These are phyloP conservation scores for Phaffia tasmanica DNA, from an alignment of 768 basidiomycete species.

Conservation along the genomic window DNA sequence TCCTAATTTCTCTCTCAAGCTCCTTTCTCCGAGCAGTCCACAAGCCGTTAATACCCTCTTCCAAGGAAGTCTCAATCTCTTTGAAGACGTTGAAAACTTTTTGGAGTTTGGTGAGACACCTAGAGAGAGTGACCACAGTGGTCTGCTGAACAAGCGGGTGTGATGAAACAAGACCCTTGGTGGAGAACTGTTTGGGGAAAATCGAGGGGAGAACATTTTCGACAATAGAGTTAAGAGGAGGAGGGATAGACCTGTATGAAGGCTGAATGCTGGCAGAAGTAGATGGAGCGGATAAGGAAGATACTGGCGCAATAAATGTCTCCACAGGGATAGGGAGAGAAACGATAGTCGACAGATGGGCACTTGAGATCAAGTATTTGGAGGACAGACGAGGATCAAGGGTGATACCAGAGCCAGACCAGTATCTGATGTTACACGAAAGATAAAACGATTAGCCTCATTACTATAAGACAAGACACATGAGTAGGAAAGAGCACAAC, in stretches of 20 bases:
- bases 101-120: constrained; percentile 62
- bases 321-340: constrained; percentile 59
- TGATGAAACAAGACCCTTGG: constrained; percentile 65
- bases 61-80: constrained; percentile 48
- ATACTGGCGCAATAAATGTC: constrained; percentile 46
- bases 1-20: constrained; percentile 61
- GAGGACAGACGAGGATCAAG: constrained; percentile 78
- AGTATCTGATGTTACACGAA: constrained; percentile 47
- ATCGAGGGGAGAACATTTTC: constrained; percentile 69
- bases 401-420: constrained; percentile 56
- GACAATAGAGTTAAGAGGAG: constrained; percentile 57
- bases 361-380: constrained; percentile 73
- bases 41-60: constrained; percentile 55
- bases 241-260: constrained; percentile 59
- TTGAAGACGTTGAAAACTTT: constrained; percentile 46
- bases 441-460: neutral
- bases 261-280: constrained; percentile 20
- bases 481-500: constrained; percentile 27
- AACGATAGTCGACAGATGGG: constrained; percentile 64
- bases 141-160: constrained; percentile 71
- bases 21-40: constrained; percentile 61
- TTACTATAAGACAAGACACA: neutral
- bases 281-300: constrained; percentile 32
- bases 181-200: constrained; percentile 59
- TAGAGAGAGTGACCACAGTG: constrained; percentile 63